A percentile compares a stretch with the other conserved stretches of the same genome.
Conservation (phyloP, 257 asterid genomes). For the Thymus mandschuricus region DNA sequence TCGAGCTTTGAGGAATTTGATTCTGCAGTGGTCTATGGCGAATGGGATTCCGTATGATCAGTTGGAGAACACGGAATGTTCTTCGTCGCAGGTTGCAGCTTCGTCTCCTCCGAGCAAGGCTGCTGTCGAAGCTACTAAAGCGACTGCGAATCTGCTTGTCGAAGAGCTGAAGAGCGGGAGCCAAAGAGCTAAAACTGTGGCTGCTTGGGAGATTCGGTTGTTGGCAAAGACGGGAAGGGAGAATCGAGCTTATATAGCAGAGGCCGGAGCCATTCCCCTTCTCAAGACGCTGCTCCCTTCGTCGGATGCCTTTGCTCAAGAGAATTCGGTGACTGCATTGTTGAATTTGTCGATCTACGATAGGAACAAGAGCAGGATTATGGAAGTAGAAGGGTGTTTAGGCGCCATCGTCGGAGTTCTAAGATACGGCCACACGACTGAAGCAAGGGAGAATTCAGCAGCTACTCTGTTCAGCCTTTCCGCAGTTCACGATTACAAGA, state of each 20-base stretch:
- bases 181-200: conserved; percentile 60
- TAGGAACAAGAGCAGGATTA: conserved; percentile 70
- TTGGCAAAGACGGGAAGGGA: conserved; percentile 80
- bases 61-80: conserved; percentile 57
- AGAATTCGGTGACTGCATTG: conserved; percentile 90
- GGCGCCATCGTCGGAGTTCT: conserved; percentile 67
- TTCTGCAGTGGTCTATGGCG: conserved; percentile 81
- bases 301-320: conserved; percentile 72
- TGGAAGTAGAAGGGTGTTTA: conserved; percentile 83
- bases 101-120: conserved; percentile 63
- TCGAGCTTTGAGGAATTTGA: conserved; percentile 72
- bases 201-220: conserved; percentile 80
- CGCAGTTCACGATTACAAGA: conserved; percentile 86
- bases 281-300: conserved; percentile 61
- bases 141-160: conserved; percentile 62
- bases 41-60: conserved; percentile 61
- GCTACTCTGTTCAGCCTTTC: conserved; percentile 95
- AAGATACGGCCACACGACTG: conserved; percentile 69
- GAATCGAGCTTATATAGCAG: conserved; percentile 82
- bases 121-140: conserved; percentile 70
- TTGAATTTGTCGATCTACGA: conserved; percentile 84
- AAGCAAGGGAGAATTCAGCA: conserved; percentile 92
- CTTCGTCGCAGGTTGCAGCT: conserved; percentile 36
- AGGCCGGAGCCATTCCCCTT: conserved; percentile 81
- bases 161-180: conserved; percentile 69